phyloP scores from a whole-genome alignment of 1,284 basidiomycete species.

The Apiotrichum mycotoxinovorans region DNA sequence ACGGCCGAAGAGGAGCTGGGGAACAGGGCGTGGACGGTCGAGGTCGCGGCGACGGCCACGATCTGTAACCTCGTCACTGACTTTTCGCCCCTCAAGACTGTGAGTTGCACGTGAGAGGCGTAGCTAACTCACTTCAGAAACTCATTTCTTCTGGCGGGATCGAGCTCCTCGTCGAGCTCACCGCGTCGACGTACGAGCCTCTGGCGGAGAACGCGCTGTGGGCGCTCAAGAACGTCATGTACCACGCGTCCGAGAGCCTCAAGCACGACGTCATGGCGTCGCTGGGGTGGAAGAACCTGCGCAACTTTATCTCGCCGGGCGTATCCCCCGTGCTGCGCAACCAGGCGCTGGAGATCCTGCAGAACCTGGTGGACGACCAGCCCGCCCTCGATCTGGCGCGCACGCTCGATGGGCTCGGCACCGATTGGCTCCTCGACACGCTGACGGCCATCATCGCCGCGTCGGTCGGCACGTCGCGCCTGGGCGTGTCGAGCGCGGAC shows the following conservation, averaged over 20 bases:
- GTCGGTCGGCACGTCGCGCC: background rate
- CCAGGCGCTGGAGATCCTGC: constrained; percentile 42
- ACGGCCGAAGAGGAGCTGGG: constrained; percentile 28
- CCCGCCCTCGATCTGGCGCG: constrained; percentile 30
- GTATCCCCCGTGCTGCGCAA: constrained; percentile 30
- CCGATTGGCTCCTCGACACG: constrained; percentile 27
- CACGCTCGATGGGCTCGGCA: constrained; percentile 37
- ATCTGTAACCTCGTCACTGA: constrained; percentile 82
- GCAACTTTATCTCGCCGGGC: constrained; percentile 16
- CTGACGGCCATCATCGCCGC: background rate
- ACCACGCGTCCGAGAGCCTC: constrained; percentile 58
- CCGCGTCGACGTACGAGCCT: constrained; percentile 56
- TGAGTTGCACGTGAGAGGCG: constrained; percentile 47
- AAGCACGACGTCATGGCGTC: constrained; percentile 63
- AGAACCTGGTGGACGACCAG: constrained; percentile 46
- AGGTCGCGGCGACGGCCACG: constrained; percentile 66
- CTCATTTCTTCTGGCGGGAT: constrained; percentile 65
- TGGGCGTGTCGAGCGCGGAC: constrained; percentile 1
- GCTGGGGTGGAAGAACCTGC: constrained; percentile 58
- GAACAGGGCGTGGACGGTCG: constrained; percentile 66
- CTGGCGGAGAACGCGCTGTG: constrained; percentile 68
- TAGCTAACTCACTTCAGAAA: constrained; percentile 48
- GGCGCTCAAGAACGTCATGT: constrained; percentile 73
- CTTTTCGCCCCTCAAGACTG: constrained; percentile 72
- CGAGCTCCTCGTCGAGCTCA: constrained; percentile 60